Conservation (phyloP, 1,284 basidiomycete species). For the Microbotryomycetes sp. region DNA sequence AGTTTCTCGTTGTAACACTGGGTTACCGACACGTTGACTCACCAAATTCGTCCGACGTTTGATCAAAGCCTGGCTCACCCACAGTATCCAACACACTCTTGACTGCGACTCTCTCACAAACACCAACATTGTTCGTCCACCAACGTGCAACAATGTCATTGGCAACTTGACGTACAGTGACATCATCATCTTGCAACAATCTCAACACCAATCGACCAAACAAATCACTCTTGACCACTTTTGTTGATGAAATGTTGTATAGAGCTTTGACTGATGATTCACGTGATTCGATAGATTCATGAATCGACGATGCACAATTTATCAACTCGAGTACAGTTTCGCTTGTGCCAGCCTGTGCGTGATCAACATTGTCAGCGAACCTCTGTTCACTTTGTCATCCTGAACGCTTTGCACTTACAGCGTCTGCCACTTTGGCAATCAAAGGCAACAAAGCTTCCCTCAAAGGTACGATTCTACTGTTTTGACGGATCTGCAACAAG, state of each 20-base stretch:
- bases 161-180: conserved; percentile 13
- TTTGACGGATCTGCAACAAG: not conserved
- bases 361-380: too few relatives aligned
- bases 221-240: not conserved
- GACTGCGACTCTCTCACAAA: conserved; percentile 15
- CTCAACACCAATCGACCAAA: conserved; percentile 10
- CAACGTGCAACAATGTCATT: not conserved
- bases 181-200: conserved; percentile 30
- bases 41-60: conserved; percentile 10
- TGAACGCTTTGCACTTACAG: too few relatives aligned
- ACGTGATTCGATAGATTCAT: conserved; percentile 29
- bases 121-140: not conserved
- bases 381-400: too few relatives aligned
- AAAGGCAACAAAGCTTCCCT: conserved; percentile 26
- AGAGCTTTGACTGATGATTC: conserved; percentile 23
- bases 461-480: conserved; percentile 21
- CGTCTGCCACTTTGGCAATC: not conserved
- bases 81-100: conserved; percentile 7
- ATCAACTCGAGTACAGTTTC: not conserved
- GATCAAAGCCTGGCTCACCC: not conserved
- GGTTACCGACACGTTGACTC: not conserved
- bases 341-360: too few relatives aligned
- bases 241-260: not conserved
- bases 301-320: not conserved
- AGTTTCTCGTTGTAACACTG: not conserved